Evolutionary conservation across 2,329 filamentous ascomycete species (phyloP).

Genomic region (Myriangium duriaei): DNA sequence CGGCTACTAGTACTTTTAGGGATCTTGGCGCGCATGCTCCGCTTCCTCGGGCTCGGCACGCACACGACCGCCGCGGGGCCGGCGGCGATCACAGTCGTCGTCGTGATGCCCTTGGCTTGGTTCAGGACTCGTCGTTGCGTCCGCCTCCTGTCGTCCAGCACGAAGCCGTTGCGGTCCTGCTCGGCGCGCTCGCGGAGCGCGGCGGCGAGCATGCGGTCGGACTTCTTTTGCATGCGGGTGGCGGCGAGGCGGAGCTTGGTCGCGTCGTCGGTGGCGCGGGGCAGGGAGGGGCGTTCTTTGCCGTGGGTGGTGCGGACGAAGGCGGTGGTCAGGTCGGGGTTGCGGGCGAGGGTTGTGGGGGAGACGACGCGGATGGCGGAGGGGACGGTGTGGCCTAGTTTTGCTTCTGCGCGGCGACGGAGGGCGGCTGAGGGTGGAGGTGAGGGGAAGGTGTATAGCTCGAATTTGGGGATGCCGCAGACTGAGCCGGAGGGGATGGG

Average conservation of each 20-base stretch:
- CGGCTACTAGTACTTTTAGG: background rate
- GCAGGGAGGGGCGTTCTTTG: constrained; percentile 1
- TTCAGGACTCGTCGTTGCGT: background rate
- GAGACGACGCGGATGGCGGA: background rate
- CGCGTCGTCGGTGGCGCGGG: constrained; percentile 1
- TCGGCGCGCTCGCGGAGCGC: constrained; percentile 4
- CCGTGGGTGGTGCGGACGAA: constrained; percentile 8
- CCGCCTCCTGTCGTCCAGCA: background rate
- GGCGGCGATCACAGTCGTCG: background rate
- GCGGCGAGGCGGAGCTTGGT: background rate
- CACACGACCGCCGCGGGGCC: background rate
- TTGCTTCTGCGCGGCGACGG: background rate
- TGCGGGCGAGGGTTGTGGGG: constrained; percentile 1
- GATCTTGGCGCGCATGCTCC: background rate
- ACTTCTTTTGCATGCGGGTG: constrained; percentile 6
- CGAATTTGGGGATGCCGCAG: background rate
- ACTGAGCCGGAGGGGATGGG: background rate
- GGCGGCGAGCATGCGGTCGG: constrained; percentile 5
- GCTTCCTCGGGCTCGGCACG: background rate
- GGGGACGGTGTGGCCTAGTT: background rate
- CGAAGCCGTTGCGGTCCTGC: background rate
- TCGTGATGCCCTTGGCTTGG: background rate
- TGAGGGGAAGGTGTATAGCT: background rate
- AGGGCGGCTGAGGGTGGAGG: background rate
- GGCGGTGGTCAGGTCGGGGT: constrained; percentile 1